These are phyloP conservation scores for Verticillium isaacii DNA, from an alignment of 2,329 filamentous ascomycete genomes.

Conservation along the genomic window DNA sequence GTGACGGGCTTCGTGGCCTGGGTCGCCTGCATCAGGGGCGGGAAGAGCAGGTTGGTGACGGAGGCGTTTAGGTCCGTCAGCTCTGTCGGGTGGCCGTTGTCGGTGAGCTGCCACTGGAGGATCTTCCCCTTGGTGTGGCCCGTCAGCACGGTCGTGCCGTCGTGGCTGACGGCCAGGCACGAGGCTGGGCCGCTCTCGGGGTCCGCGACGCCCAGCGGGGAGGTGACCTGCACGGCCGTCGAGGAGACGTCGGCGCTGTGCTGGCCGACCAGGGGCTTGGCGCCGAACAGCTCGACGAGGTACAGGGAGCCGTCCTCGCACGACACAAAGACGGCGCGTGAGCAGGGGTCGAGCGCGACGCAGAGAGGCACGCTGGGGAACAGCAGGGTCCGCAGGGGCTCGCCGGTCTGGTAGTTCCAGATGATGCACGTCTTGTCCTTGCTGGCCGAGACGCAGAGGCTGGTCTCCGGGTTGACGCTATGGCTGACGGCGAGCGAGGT, in stretches of 20 bases:
- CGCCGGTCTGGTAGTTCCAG: conserved; percentile 85
- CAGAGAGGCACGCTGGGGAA: conserved; percentile 70
- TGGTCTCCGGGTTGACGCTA: conserved; percentile 63
- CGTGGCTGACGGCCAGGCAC: conserved; percentile 72
- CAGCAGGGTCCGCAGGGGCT: conserved; percentile 74
- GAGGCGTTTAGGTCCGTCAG: conserved; percentile 72
- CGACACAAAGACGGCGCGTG: conserved; percentile 76
- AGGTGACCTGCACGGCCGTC: conserved; percentile 51
- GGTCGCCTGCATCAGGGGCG: conserved; percentile 53
- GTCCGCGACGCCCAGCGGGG: conserved; percentile 52
- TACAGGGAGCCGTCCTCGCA: conserved; percentile 79
- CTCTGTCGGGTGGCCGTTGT: conserved; percentile 61
- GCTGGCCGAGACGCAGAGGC: conserved; percentile 78
- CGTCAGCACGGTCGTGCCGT: conserved; percentile 73
- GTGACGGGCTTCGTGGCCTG: conserved; percentile 46
- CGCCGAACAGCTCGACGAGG: conserved; percentile 66
- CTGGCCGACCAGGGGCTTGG: conserved; percentile 50
- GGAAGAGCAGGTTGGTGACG: conserved; percentile 75
- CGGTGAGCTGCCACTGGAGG: conserved; percentile 73
- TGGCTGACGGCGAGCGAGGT: conserved; percentile 61
- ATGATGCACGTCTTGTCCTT: conserved; percentile 84
- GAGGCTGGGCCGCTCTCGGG: conserved; percentile 61
- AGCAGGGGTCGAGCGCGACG: conserved; percentile 73
- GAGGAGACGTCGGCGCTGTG: conserved; percentile 47
- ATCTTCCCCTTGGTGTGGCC: conserved; percentile 79